Base-by-base conservation (phyloP, 2,329 filamentous ascomycete genomes). In the Trichoderma breve region DNA sequence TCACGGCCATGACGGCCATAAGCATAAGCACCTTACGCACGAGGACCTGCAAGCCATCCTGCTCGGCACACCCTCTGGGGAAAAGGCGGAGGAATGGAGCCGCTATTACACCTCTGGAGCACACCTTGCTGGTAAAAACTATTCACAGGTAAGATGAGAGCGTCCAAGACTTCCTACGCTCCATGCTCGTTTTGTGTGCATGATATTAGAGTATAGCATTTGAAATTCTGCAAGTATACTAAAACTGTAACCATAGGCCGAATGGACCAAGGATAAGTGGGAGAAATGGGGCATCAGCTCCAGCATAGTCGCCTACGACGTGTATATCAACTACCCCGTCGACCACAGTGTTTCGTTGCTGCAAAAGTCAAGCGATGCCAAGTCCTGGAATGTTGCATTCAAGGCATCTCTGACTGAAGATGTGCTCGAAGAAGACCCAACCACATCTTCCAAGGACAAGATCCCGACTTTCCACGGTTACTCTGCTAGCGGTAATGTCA, bases 381-480 rank as follows among this genome's bases (percentile, higher is more conserved):
- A 76, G 14, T 76, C 78, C 4, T 91, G 89, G 85, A 86, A 88
- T 67, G 86, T 95, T 32, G 86, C 88, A n/a, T 97, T 91, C 77
- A 90, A 94, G 78, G 95, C 95, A 0, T 91, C 89, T 1, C 83
- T 98, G 53, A 90, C 93, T 76, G 96, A 99, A 81, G 94, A 97
- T 78, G 87, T 95, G 2, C 84, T 98, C 6, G 87, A 93, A 0
- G 91, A 97, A 67, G 96, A 99, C 79, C 88, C 90, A 3, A 97
- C 94, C 0, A 94, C 90, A 21, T 87, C 90, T 26, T 84, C 94
- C 60, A 82, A 87, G 11, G 88, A 94, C 77, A 86, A 93, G 34
- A 87, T 98, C 28, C 94, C 95, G 1, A 95, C 92, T 0, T 98
- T 98, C 84, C 95, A 98, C 79, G 96, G 95, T 68, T 98, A 98